phyloP scores from a whole-genome alignment of 2,329 filamentous ascomycete genomes.

The Microdochium bolleyi region DNA sequence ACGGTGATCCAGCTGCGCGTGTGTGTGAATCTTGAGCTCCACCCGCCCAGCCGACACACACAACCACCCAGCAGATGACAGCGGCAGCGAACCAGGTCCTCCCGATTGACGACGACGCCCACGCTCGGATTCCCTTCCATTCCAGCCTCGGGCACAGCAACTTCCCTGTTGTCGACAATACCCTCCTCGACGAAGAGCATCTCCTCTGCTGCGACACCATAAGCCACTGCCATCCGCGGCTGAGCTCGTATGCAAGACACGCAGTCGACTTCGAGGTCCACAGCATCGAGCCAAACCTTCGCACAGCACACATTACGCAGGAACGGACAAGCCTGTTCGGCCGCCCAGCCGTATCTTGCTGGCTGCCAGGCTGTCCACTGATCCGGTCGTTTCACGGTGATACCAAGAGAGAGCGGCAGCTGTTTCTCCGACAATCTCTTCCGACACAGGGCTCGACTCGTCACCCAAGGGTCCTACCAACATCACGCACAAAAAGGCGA shows the following conservation, averaged over 20 bases:
- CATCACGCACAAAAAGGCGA: background rate
- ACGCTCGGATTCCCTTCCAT: background rate
- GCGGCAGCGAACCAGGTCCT: background rate
- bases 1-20: no score
- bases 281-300: background rate
- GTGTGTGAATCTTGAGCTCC: background rate
- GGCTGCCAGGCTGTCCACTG: no score
- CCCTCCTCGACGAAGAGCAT: background rate
- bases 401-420: no score
- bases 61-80: background rate
- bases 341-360: background rate
- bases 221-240: background rate
- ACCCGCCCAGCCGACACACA: background rate
- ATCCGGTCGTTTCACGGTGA: no score
- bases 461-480: no score
- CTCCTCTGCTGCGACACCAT: background rate
- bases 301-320: background rate
- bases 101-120: background rate
- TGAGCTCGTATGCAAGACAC: background rate
- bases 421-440: no score
- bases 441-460: no score
- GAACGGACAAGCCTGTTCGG: background rate
- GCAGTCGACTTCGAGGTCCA: background rate
- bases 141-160: background rate
- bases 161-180: background rate